These are phyloP conservation scores for Paramyrothecium sp. DNA, from an alignment of 2,329 filamentous ascomycete genomes.

Conservation along the genomic window DNA sequence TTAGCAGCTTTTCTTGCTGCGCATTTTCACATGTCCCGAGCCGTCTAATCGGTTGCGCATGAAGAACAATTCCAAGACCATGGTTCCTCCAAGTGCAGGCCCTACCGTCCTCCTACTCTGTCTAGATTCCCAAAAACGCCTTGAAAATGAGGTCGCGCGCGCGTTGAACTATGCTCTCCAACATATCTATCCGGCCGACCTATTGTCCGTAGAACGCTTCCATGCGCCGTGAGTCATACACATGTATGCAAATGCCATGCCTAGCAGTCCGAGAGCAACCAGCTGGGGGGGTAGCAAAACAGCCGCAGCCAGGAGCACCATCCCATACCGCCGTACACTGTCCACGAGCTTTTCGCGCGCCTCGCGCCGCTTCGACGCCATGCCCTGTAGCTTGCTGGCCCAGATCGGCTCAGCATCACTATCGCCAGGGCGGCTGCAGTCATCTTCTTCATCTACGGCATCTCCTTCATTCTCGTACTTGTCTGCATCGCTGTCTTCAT, in stretches of 20 bases:
- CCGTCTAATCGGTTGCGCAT: not conserved
- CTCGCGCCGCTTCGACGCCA: slow-evolving; percentile 28
- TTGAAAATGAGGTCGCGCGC: slow-evolving; percentile 5
- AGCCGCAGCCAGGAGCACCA: slow-evolving; percentile 38
- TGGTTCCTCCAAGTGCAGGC: not conserved
- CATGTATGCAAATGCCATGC: slow-evolving; percentile 37
- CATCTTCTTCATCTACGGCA: slow-evolving; percentile 24
- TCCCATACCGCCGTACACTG: slow-evolving; percentile 39
- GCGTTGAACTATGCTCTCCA: not conserved
- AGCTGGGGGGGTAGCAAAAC: slow-evolving; percentile 47
- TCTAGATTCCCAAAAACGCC: slow-evolving; percentile 1
- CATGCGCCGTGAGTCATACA: slow-evolving; percentile 28
- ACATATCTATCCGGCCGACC: slow-evolving; percentile 21
- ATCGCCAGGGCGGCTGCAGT: slow-evolving; percentile 20
- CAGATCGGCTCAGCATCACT: slow-evolving; percentile 11
- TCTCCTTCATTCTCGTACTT: slow-evolving; percentile 29
- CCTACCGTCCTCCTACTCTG: not conserved
- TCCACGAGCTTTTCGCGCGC: slow-evolving; percentile 37
- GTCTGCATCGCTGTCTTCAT: slow-evolving; percentile 31
- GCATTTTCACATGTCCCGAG: not conserved
- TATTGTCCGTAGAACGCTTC: not conserved
- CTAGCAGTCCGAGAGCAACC: slow-evolving; percentile 32
- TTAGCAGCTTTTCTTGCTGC: not conserved
- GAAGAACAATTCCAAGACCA: not conserved
- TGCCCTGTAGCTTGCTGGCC: slow-evolving; percentile 23